Evolutionary conservation across 2,329 filamentous ascomycete genomes (phyloP), one percentile per base, ranked within the genome.

Genomic region (Neoarthrinium moseri): DNA sequence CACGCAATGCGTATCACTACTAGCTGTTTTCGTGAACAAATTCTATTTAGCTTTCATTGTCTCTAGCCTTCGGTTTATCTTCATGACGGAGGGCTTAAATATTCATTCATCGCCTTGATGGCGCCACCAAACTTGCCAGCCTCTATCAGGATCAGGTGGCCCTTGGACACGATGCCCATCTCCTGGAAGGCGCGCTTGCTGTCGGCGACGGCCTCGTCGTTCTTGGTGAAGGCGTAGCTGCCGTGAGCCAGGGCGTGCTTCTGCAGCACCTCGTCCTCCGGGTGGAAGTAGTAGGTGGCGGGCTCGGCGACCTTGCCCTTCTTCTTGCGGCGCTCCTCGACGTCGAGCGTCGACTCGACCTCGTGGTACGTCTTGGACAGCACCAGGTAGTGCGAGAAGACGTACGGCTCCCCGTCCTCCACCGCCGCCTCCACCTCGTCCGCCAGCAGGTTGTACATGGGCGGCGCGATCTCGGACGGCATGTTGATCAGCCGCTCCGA

Each of bases 111-210:
- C 43, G 83, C 87, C 68, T 88, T 83, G 22, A 95, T 83, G 3
- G 91, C 89, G 21, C 69, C 78, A 54, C 83, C 79, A 59, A 96
- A 91, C 69, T 85, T 91, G 55, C 64, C 69, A 53, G 80, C 87
- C 67, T 96, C 91, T 56, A 97, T 87, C 63, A 97, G 68, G 59
- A 95, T 89, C 78, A 95, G 75, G 68, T 89, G 86, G 10, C 91
- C 94, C 62, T 83, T 82, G 29, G 91, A 83, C 73, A 85, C 86
- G 58, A 99, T 86, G 1, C 94, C 94, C 72, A 91, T 73, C 57
- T 99, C 94, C 68, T 95, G 90, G 69, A 99, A 99, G 1, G 91
- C 89, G 50, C 94, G 77, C 77, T 95, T 96, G 60, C 90, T 91
- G 71, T 99, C 94, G 44, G 90, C 87, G 51, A 86, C 82, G 4